Evolutionary conservation across 768 basidiomycete species (phyloP).

Genomic region (Leccinum boreale): DNA sequence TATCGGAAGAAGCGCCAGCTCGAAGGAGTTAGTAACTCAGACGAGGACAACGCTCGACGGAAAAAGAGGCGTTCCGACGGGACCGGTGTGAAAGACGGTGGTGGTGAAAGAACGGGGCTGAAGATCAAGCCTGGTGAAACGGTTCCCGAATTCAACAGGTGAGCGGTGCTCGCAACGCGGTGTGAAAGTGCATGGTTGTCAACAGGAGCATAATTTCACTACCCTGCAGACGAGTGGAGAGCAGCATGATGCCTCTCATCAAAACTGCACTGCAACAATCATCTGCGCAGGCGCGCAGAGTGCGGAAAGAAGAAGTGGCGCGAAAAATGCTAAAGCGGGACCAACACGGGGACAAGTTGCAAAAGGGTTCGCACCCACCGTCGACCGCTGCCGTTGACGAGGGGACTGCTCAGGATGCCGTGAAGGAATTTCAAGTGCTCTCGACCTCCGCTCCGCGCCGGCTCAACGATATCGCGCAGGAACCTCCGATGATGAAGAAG

Average conservation of each 20-base stretch:
- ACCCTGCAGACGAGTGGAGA: constrained; percentile 63
- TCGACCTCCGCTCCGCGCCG: constrained; percentile 59
- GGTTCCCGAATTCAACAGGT: constrained; percentile 76
- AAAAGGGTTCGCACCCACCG: constrained; percentile 14
- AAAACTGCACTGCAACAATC: constrained; percentile 59
- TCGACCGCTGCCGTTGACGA: constrained; percentile 10
- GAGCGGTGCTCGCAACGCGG: constrained; percentile 21
- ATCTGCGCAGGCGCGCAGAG: constrained; percentile 46
- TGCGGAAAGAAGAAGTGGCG: constrained; percentile 31
- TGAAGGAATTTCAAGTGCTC: constrained; percentile 46
- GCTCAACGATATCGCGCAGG: constrained; percentile 68
- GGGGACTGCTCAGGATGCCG: constrained; percentile 19
- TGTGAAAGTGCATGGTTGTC: constrained; percentile 9
- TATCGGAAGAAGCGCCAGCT: constrained; percentile 47
- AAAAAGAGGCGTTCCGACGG: constrained; percentile 31
- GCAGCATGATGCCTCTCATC: constrained; percentile 62
- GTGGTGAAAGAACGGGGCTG: constrained; percentile 27
- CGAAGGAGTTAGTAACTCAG: constrained; percentile 24
- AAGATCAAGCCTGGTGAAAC: constrained; percentile 67
- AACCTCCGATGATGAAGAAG: constrained; percentile 60
- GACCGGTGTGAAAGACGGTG: constrained; percentile 14
- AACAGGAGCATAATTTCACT: constrained; percentile 2
- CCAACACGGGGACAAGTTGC: constrained; percentile 7
- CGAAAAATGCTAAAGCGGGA: constrained; percentile 19
- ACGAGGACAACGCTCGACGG: constrained; percentile 23